phyloP scores from a whole-genome alignment of 1,284 basidiomycete species.

The Boletus semigastroideus region DNA sequence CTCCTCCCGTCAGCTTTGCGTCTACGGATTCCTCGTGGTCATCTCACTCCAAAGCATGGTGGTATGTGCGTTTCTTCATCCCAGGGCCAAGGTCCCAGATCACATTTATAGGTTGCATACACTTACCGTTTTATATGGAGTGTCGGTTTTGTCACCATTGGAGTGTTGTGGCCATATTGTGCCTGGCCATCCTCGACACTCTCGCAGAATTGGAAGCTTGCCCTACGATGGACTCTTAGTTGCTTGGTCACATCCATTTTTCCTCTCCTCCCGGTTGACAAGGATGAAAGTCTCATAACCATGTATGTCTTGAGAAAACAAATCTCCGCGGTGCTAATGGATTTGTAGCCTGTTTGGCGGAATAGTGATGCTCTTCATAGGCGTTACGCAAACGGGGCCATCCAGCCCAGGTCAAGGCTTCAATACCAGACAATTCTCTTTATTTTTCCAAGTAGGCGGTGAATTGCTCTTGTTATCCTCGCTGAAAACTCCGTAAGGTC shows the following conservation, averaged over 20 bases:
- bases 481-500: slow-evolving; percentile 22
- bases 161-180: slow-evolving; percentile 64
- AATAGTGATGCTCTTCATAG: slow-evolving; percentile 25
- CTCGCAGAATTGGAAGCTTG: slow-evolving; percentile 32
- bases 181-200: slow-evolving; percentile 43
- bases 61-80: slow-evolving; percentile 41
- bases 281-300: slow-evolving; percentile 59
- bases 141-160: slow-evolving; percentile 62
- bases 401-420: neutral
- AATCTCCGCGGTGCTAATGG: slow-evolving; percentile 13
- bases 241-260: slow-evolving; percentile 67
- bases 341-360: slow-evolving; percentile 32
- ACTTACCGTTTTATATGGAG: slow-evolving; percentile 75
- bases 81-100: neutral
- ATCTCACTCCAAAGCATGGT: slow-evolving; percentile 68
- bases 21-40: slow-evolving; percentile 37
- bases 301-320: slow-evolving; percentile 48
- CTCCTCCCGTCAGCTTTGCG: slow-evolving; percentile 20
- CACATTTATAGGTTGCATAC: slow-evolving; percentile 57
- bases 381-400: slow-evolving; percentile 14
- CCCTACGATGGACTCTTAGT: slow-evolving; percentile 48
- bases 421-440: slow-evolving; percentile 6
- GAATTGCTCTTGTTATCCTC: neutral
- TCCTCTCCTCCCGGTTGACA: slow-evolving; percentile 73
- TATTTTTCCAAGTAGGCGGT: slow-evolving; percentile 40